Base-by-base conservation (phyloP, 2,329 filamentous ascomycete species). In the Penicillium nordicum region DNA sequence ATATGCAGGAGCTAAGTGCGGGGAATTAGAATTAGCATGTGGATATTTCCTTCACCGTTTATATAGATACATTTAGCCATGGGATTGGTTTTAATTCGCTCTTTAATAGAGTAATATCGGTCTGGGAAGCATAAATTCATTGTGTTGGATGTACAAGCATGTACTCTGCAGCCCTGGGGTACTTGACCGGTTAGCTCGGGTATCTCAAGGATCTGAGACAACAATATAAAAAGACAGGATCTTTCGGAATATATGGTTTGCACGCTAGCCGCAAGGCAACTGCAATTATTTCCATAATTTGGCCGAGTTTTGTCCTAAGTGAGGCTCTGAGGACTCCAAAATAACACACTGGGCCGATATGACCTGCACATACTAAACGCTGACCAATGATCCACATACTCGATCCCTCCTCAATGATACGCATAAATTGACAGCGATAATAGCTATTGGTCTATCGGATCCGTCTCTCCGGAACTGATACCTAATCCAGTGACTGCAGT, bases 261-360 rank as follows among this genome's bases (percentile, higher is more conserved):
- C 46, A 44, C 14, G 21, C 25, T 55, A 55, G n/a, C 10, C 23
- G 18, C 32, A 38, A 55, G 53, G 53, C 53, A 55, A 55, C 38
- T 5, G n/a, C n/a, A 45, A 27, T 34, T 18, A 5, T 11, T 11
- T 14, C 14, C 10, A 29, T 18, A 44, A 29, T 5, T 37, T 29
- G 32, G 27, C 32, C 23, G 10, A 32, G 14, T 55, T 50, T 50
- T 4, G 11, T 34, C 14, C 14, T n/a, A 11, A 30, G 12, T 55
- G 53, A 55, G 53, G 46, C 53, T 55, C 46, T 10, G 12, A 1
- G 9, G 5, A 21, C 53, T 30, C 11, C 46, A 16, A 44, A 36
- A 50, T 23, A 51, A 40, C 9, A 44, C 25, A 38, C 37, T 45
- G 27, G 40, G 40, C 41, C 32, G 47, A 30, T 40, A 21, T 27